phyloP scores from a whole-genome alignment of 352 stramenopile species.

The Phytophthora palmivora region DNA sequence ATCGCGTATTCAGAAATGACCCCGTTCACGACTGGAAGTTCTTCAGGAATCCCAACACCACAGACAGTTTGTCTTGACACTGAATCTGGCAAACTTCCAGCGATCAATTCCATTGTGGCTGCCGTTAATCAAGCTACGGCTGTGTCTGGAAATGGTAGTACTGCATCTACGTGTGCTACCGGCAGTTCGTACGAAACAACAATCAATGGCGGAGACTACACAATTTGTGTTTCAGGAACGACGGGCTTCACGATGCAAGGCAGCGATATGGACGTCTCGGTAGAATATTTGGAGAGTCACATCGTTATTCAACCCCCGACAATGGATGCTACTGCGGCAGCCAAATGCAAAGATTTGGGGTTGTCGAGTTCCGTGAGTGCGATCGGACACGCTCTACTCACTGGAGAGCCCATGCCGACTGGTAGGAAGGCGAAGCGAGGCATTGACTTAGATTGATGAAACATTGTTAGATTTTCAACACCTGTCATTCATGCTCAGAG shows the following conservation, averaged over 20 bases:
- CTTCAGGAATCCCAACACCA: background rate
- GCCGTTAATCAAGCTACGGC: slow-evolving; percentile 7
- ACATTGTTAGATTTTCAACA: too few species aligned
- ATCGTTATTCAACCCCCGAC: slow-evolving; percentile 15
- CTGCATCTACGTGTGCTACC: background rate
- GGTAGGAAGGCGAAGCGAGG: slow-evolving; percentile 5
- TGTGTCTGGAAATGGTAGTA: background rate
- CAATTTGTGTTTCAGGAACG: slow-evolving; percentile 4
- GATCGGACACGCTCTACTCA: slow-evolving; percentile 1
- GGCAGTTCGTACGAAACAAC: slow-evolving; percentile 11
- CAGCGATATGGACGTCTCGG: slow-evolving; percentile 19
- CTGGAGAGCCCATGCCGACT: background rate
- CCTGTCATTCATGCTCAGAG: too few species aligned
- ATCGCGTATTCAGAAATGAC: slow-evolving; percentile 25
- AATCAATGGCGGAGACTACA: slow-evolving; percentile 12
- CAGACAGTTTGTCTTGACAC: slow-evolving; percentile 20
- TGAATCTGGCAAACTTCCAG: slow-evolving; percentile 14
- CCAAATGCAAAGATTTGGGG: slow-evolving; percentile 2
- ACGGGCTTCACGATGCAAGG: slow-evolving; percentile 14
- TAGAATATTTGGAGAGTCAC: slow-evolving; percentile 18
- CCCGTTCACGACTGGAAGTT: slow-evolving; percentile 8
- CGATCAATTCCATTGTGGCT: slow-evolving; percentile 16
- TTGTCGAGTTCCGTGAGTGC: slow-evolving; percentile 1
- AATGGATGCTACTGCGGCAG: background rate
- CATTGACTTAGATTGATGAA: background rate